phyloP scores from a whole-genome alignment of 192 early-diverging fungal species.

The Backusella circina region DNA sequence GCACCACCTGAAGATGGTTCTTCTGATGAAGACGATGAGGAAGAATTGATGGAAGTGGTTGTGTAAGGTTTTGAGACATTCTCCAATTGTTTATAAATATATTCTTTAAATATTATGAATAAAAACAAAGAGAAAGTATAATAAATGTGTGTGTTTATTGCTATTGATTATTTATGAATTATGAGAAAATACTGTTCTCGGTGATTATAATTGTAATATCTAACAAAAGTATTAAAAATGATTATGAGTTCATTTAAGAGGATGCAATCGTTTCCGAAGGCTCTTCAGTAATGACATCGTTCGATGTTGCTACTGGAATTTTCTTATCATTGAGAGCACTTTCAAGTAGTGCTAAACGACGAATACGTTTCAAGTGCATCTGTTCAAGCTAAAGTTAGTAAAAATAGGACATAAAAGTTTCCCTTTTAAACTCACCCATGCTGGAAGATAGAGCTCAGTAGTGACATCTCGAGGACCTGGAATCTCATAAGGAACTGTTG shows the following conservation, averaged over 20 bases:
- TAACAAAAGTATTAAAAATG: neutral
- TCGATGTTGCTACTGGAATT: too few species aligned
- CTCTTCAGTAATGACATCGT: neutral
- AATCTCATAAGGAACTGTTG: constrained; percentile 47
- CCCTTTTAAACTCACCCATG: neutral
- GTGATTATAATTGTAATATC: neutral
- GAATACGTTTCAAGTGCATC: neutral
- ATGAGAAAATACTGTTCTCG: neutral
- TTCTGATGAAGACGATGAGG: constrained; percentile 15
- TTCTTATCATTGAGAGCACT: neutral
- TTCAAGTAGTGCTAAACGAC: neutral
- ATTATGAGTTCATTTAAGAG: neutral
- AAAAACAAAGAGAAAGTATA: neutral
- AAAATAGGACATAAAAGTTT: neutral
- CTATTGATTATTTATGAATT: neutral
- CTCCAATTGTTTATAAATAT: neutral
- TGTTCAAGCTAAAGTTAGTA: neutral
- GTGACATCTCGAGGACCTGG: constrained; percentile 40
- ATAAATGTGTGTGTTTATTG: neutral
- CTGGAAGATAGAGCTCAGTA: constrained; percentile 4
- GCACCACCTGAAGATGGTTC: constrained; percentile 1
- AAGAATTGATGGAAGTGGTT: constrained; percentile 11
- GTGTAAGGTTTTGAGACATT: neutral
- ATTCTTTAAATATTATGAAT: neutral
- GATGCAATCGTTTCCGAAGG: neutral